Evolutionary conservation across 2,329 filamentous ascomycete species (phyloP).

Genomic region (Penicillium thymicola): DNA sequence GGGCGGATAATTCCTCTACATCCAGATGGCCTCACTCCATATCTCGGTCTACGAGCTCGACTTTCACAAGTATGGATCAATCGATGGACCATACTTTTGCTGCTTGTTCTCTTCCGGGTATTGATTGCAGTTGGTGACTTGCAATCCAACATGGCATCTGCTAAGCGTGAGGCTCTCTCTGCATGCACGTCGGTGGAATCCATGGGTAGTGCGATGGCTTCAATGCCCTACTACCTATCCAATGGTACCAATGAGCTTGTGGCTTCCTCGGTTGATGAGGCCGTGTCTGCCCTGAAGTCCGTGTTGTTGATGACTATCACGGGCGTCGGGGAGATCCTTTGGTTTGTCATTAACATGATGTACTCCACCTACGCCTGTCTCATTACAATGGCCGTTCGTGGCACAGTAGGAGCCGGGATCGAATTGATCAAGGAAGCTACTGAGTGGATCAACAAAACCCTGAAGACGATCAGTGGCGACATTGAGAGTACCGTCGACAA

Average conservation of each 20-base stretch:
- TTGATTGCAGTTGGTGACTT: slow-evolving; percentile 72
- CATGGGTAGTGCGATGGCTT: slow-evolving; percentile 91
- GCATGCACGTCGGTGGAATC: slow-evolving; percentile 92
- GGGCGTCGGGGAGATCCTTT: slow-evolving; percentile 78
- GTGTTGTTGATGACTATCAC: slow-evolving; percentile 77
- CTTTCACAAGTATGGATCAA: slow-evolving; percentile 98
- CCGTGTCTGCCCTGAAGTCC: slow-evolving; percentile 74
- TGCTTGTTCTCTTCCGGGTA: slow-evolving; percentile 79
- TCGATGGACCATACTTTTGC: slow-evolving; percentile 86
- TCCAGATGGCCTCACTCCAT: slow-evolving; percentile 75
- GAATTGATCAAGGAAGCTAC: slow-evolving; percentile 59
- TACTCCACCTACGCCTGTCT: slow-evolving; percentile 88
- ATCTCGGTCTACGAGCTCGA: slow-evolving; percentile 82
- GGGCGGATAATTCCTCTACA: slow-evolving; percentile 56
- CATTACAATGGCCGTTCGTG: slow-evolving; percentile 76
- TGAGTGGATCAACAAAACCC: slow-evolving; percentile 57
- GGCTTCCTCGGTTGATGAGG: slow-evolving; percentile 73
- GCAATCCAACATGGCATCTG: slow-evolving; percentile 69
- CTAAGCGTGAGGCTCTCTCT: slow-evolving; percentile 76
- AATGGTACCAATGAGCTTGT: slow-evolving; percentile 83
- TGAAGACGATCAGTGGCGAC: slow-evolving; percentile 46
- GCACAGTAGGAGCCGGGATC: slow-evolving; percentile 69
- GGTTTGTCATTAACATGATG: slow-evolving; percentile 90
- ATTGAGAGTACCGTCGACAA: slow-evolving; percentile 39
- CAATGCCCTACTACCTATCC: slow-evolving; percentile 95